Evolutionary conservation across 1,284 basidiomycete genomes (phyloP).

Genomic region (Leccinum ponderosum): DNA sequence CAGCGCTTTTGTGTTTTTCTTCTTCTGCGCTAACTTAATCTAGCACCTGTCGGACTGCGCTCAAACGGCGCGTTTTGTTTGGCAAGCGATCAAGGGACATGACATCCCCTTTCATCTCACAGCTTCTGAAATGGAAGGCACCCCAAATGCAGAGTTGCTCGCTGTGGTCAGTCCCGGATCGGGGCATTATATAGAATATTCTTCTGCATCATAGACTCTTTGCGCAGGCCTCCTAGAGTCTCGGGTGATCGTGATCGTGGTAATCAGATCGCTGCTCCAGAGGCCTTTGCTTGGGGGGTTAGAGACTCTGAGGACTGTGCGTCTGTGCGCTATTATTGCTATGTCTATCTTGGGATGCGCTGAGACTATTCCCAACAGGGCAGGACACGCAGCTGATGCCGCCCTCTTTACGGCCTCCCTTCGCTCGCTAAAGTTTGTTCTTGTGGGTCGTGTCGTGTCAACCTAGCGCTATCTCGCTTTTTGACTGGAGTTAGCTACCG

Average conservation of each 20-base stretch:
- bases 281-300: conserved; percentile 3
- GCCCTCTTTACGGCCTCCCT: conserved; percentile 33
- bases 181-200: conserved; percentile 18
- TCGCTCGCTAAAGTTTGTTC: conserved; percentile 14
- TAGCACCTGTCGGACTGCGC: conserved; percentile 13
- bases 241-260: conserved; percentile 13
- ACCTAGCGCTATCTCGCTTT: conserved; percentile 15
- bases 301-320: conserved; percentile 1
- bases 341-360: conserved; percentile 24
- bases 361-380: conserved; percentile 14
- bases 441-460: conserved; percentile 12
- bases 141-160: conserved; percentile 12
- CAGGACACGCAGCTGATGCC: conserved; percentile 35
- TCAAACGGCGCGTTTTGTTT: conserved; percentile 29
- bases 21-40: conserved; percentile 11
- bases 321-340: conserved; percentile 10
- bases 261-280: not conserved
- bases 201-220: conserved; percentile 10
- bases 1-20: not conserved
- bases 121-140: conserved; percentile 38
- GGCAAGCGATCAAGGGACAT: conserved; percentile 35
- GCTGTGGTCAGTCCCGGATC: conserved; percentile 11
- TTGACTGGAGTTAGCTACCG: conserved; percentile 14
- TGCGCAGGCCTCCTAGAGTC: conserved; percentile 6
- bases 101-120: conserved; percentile 29